These are phyloP conservation scores for Botryosphaeria dothidea DNA, from an alignment of 2,329 filamentous ascomycete genomes.

Conservation along the genomic window DNA sequence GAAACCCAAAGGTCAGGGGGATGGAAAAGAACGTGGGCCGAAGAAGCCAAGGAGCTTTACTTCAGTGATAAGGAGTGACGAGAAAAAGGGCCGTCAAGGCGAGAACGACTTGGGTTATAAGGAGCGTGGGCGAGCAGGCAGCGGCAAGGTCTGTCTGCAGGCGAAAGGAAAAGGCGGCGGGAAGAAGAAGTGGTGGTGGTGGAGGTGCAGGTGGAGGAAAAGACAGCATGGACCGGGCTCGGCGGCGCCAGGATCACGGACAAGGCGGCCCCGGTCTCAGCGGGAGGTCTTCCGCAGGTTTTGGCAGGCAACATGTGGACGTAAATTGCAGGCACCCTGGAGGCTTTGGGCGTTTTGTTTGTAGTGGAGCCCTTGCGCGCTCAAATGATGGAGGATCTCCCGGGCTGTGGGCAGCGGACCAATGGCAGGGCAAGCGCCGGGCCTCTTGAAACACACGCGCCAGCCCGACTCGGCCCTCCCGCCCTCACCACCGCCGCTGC, in stretches of 20 bases:
- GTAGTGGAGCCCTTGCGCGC: conserved; percentile 18
- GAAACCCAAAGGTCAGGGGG: conserved; percentile 7
- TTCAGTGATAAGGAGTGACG: conserved; percentile 12
- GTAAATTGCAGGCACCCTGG: conserved; percentile 17
- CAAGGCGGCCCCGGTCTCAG: not conserved
- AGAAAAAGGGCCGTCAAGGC: conserved; percentile 4
- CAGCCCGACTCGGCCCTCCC: too few relatives aligned
- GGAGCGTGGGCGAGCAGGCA: not conserved
- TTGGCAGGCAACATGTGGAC: not conserved
- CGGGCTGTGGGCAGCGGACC: not conserved
- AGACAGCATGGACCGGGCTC: not conserved
- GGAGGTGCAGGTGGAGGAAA: not conserved
- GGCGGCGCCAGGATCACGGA: not conserved
- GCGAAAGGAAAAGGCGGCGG: not conserved
- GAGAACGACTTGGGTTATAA: not conserved
- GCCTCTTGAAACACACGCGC: not conserved
- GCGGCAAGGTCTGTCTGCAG: not conserved
- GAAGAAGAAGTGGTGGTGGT: not conserved
- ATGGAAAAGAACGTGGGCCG: conserved; percentile 18
- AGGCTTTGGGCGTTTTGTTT: conserved; percentile 10
- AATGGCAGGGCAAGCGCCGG: conserved; percentile 2
- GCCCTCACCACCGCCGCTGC: not conserved
- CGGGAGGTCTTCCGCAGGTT: not conserved
- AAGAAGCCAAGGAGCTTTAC: conserved; percentile 11
- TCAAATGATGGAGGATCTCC: conserved; percentile 15